A percentile compares a stretch with the other conserved stretches of the same genome.
Evolutionary conservation across 2,329 filamentous ascomycete genomes (phyloP).

Genomic region (Dactylellina cionopaga): DNA sequence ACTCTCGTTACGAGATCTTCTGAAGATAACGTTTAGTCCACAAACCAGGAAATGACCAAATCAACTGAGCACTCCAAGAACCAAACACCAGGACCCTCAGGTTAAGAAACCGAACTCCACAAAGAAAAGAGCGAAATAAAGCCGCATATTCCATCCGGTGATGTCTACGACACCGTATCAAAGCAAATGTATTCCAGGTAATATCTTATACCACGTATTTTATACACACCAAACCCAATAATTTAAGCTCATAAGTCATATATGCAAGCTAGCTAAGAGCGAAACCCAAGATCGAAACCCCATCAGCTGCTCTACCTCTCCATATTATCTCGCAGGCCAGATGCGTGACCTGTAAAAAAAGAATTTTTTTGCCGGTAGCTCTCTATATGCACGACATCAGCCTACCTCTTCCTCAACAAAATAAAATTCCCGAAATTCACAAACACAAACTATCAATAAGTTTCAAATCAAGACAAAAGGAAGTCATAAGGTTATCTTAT

Average conservation of each 20-base stretch:
- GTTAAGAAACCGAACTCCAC: slow-evolving; percentile 5
- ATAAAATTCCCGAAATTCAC: slow-evolving; percentile 26
- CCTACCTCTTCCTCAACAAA: slow-evolving; percentile 3
- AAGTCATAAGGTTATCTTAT: slow-evolving; percentile 29
- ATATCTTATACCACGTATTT: not conserved
- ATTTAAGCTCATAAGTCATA: too few species aligned
- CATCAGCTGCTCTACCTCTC: slow-evolving; percentile 32
- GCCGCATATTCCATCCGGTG: slow-evolving; percentile 5
- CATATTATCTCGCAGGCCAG: too few species aligned
- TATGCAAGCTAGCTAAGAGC: too few species aligned
- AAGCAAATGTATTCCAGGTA: not conserved
- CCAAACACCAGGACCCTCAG: not conserved
- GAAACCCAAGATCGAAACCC: not conserved
- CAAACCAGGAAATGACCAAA: slow-evolving; percentile 26
- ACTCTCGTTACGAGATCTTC: not conserved
- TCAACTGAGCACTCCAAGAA: slow-evolving; percentile 25
- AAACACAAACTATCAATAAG: slow-evolving; percentile 11
- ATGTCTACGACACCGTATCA: slow-evolving; percentile 1
- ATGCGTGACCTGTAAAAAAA: too few species aligned
- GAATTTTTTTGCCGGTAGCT: too few species aligned
- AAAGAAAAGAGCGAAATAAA: slow-evolving; percentile 10
- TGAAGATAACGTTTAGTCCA: not conserved
- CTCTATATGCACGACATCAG: slow-evolving; percentile 38
- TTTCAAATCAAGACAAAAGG: slow-evolving; percentile 43
- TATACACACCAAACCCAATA: too few species aligned